Conservation (phyloP, 2,329 filamentous ascomycete genomes). For the Aspergillus ochraceus region DNA sequence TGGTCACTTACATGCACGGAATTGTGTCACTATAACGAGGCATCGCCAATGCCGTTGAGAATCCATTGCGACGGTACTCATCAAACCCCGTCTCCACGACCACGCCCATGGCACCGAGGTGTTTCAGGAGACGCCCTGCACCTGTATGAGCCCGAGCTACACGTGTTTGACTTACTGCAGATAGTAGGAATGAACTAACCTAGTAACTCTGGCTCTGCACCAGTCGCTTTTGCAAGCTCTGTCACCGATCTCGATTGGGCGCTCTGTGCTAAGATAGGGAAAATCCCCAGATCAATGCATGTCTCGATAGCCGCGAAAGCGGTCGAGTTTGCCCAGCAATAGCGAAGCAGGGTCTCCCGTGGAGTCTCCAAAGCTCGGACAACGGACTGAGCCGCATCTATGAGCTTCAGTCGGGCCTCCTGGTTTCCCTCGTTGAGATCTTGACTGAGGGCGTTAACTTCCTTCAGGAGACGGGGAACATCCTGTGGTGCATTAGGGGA, state of each 20-base stretch:
- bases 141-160: neutral
- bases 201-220: constrained; percentile 18
- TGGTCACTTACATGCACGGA: constrained; percentile 24
- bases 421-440: constrained; percentile 11
- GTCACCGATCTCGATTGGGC: constrained; percentile 22
- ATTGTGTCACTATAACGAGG: constrained; percentile 27
- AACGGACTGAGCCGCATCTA: constrained; percentile 28
- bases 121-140: constrained; percentile 33
- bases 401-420: constrained; percentile 20
- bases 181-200: constrained; percentile 12
- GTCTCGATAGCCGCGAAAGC: constrained; percentile 16
- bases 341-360: constrained; percentile 28
- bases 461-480: constrained; percentile 18
- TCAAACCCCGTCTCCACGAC: constrained; percentile 33
- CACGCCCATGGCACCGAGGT: constrained; percentile 37
- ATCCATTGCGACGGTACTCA: constrained; percentile 34
- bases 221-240: constrained; percentile 21
- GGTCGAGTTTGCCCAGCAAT: constrained; percentile 27
- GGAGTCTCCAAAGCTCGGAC: constrained; percentile 30
- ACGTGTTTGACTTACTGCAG: neutral
- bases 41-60: constrained; percentile 28
- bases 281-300: constrained; percentile 24
- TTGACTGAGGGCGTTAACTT: constrained; percentile 17
- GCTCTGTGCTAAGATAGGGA: constrained; percentile 20
- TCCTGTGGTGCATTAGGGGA: constrained; percentile 18